Conservation (phyloP, 2,329 filamentous ascomycete genomes). For the Blastomyces parvus region DNA sequence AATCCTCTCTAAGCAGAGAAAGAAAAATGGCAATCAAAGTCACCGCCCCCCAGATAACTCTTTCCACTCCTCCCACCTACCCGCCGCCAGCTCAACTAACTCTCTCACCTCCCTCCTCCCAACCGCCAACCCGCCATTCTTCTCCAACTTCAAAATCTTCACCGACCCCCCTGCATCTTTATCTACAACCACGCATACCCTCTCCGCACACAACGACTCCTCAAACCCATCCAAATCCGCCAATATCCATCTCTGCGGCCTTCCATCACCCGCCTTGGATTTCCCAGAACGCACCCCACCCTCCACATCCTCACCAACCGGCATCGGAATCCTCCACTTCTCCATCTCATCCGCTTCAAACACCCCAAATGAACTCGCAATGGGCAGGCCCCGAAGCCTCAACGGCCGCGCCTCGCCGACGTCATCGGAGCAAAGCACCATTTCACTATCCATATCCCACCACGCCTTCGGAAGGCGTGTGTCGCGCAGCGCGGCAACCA, state of each 20-base stretch:
- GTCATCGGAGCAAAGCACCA: slow-evolving; percentile 62
- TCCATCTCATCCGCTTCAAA: slow-evolving; percentile 52
- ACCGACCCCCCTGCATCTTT: slow-evolving; percentile 39
- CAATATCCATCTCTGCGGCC: slow-evolving; percentile 58
- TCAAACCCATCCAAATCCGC: slow-evolving; percentile 85
- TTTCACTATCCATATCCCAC: slow-evolving; percentile 76
- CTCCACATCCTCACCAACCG: slow-evolving; percentile 27
- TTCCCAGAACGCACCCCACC: slow-evolving; percentile 38
- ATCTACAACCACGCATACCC: slow-evolving; percentile 74
- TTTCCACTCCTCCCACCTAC: slow-evolving; percentile 55
- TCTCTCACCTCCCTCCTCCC: slow-evolving; percentile 53
- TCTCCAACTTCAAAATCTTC: slow-evolving; percentile 62
- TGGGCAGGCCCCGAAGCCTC: slow-evolving; percentile 55
- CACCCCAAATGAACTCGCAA: slow-evolving; percentile 68
- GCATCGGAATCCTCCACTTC: slow-evolving; percentile 31
- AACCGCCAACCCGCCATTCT: slow-evolving; percentile 66
- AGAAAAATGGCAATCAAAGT: neutral
- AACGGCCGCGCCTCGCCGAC: slow-evolving; percentile 48
- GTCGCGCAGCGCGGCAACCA: slow-evolving; percentile 69
- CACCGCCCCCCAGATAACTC: slow-evolving; percentile 26
- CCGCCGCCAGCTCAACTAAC: slow-evolving; percentile 51
- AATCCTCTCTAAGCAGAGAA: neutral
- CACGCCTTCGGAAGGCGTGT: slow-evolving; percentile 67
- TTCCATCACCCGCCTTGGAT: slow-evolving; percentile 38
- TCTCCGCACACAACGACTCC: slow-evolving; percentile 73